Conservation (phyloP, 2,329 filamentous ascomycete species). For the Arthrobotrys iridis region DNA sequence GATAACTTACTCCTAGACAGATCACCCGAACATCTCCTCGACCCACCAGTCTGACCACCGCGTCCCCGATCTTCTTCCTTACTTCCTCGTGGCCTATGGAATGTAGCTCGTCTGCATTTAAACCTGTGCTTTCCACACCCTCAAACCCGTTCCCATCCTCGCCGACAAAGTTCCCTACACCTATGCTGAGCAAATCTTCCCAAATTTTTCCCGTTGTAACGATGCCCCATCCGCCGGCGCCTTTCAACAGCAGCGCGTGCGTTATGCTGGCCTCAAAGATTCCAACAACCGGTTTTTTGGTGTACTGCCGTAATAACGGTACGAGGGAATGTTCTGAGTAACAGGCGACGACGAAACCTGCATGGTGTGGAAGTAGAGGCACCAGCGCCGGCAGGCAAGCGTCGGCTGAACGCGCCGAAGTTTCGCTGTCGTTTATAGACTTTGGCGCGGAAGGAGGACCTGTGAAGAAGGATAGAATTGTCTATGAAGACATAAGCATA, state of each 20-base stretch:
- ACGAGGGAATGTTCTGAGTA: constrained; percentile 87
- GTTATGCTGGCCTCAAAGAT: constrained; percentile 88
- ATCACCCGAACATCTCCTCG: constrained; percentile 71
- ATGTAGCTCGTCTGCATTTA: constrained; percentile 83
- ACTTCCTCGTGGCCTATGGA: constrained; percentile 73
- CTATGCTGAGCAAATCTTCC: constrained; percentile 76
- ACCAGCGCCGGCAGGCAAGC: constrained; percentile 54
- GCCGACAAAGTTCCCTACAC: constrained; percentile 73
- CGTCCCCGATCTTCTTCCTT: constrained; percentile 72
- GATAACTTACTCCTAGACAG: constrained; percentile 71
- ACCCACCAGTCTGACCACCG: constrained; percentile 70
- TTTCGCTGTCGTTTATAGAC: constrained; percentile 56
- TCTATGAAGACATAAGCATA: constrained; percentile 30
- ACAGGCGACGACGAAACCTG: constrained; percentile 87
- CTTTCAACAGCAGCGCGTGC: constrained; percentile 69
- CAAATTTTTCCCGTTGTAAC: constrained; percentile 87
- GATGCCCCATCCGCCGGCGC: constrained; percentile 74
- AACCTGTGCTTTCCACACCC: constrained; percentile 82
- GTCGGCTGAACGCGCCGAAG: constrained; percentile 53
- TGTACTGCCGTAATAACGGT: constrained; percentile 65
- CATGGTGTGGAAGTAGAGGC: constrained; percentile 62
- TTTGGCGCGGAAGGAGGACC: constrained; percentile 54
- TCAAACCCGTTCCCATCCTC: constrained; percentile 68
- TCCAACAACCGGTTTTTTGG: constrained; percentile 71
- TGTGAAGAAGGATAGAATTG: constrained; percentile 56